Evolutionary conservation across 225 moss, liverwort and hornwort genomes (phyloP).

Genomic region (Ulota crispa): DNA sequence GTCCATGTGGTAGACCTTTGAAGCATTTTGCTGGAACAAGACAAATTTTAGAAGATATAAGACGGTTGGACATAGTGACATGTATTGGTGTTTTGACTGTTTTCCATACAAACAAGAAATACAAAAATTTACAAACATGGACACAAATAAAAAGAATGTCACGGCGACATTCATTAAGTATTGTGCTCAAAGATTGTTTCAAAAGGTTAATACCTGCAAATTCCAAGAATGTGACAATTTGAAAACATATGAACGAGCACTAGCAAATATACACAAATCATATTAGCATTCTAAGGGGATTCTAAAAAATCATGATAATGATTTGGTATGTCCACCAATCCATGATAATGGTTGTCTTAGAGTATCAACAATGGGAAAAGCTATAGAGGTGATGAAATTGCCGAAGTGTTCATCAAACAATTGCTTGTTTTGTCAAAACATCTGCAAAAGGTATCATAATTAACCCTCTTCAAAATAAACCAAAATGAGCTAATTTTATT

Average conservation of each 20-base stretch:
- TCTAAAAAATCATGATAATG: background rate
- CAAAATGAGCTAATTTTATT: background rate
- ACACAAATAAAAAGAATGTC: background rate
- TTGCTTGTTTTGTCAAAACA: no score
- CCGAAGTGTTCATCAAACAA: background rate
- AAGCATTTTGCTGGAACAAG: no score
- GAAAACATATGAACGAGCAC: background rate
- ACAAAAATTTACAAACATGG: background rate
- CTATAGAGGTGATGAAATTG: background rate
- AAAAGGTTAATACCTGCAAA: background rate
- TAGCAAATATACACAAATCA: background rate
- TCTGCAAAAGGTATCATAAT: no score
- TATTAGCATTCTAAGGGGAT: background rate
- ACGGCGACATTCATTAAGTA: background rate
- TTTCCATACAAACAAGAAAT: background rate
- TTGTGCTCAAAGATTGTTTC: background rate
- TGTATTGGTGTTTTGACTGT: background rate
- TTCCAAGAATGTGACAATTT: background rate
- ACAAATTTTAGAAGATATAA: no score
- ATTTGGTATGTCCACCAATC: background rate
- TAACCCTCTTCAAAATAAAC: no score
- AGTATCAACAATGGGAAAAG: background rate
- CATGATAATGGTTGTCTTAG: background rate
- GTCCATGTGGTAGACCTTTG: no score
- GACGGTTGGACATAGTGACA: no score